Evolutionary conservation across 176 grass and related monocot genomes (phyloP).

Genomic region (Cocos nucifera): DNA sequence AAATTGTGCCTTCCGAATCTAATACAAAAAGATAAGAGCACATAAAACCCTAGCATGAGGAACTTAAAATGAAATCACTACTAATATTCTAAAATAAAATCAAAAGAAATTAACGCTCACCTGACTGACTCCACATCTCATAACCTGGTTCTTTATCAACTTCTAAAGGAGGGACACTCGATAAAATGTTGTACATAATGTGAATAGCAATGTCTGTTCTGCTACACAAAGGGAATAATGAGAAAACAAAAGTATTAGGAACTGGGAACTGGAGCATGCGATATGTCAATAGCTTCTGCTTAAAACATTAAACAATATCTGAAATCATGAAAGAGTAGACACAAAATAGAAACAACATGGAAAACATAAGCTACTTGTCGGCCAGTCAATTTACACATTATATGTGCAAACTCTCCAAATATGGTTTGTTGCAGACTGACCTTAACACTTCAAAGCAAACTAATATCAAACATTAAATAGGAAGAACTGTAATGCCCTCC

Average conservation of each 20-base stretch:
- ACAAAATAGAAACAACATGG: too few relatives aligned
- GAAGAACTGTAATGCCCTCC: too few relatives aligned
- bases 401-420: too few relatives aligned
- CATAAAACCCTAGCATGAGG: too few relatives aligned
- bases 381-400: too few relatives aligned
- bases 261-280: background rate
- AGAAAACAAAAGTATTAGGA: slow-evolving; percentile 2
- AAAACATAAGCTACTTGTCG: too few relatives aligned
- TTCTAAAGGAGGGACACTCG: slow-evolving; percentile 41
- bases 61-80: background rate
- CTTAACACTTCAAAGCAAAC: too few relatives aligned
- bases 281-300: slow-evolving; percentile 15
- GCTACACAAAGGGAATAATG: slow-evolving; percentile 23
- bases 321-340: too few relatives aligned
- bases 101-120: slow-evolving; percentile 26
- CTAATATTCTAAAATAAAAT: background rate
- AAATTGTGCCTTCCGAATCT: too few relatives aligned
- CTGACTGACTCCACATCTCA: slow-evolving; percentile 65
- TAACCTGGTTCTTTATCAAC: slow-evolving; percentile 45
- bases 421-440: too few relatives aligned
- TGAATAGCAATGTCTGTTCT: slow-evolving; percentile 36
- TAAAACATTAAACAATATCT: slow-evolving; percentile 1
- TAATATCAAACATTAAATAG: too few relatives aligned
- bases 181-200: slow-evolving; percentile 61
- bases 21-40: too few relatives aligned